Conservation (phyloP, 495 filamentous ascomycete genomes). For the Beverwykella pulmonaria region DNA sequence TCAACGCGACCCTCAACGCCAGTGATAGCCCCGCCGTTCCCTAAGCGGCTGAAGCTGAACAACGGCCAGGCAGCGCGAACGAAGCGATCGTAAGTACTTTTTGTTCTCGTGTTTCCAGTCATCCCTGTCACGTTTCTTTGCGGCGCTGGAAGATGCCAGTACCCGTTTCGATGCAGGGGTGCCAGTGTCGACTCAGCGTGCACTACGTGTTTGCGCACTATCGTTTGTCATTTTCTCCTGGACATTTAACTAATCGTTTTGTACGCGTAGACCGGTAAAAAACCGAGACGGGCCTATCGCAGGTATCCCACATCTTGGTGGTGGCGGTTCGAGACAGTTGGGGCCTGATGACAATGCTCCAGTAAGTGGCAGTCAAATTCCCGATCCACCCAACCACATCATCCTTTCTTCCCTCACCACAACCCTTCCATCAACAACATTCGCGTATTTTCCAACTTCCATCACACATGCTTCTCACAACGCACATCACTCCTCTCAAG, state of each 20-base stretch:
- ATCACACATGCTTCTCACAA: conserved; percentile 37
- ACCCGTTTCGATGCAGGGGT: conserved; percentile 18
- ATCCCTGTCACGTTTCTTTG: conserved; percentile 14
- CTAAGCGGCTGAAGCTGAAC: conserved; percentile 31
- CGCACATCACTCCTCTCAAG: conserved; percentile 3
- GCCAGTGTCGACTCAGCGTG: conserved; percentile 16
- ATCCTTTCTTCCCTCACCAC: conserved; percentile 29
- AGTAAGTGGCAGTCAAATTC: conserved; percentile 38
- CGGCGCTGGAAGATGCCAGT: conserved; percentile 1
- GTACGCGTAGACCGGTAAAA: conserved; percentile 33
- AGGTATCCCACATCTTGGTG: conserved; percentile 28
- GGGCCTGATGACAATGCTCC: conserved; percentile 40
- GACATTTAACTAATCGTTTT: conserved; percentile 31
- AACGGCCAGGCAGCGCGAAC: conserved; percentile 33
- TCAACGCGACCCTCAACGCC: conserved; percentile 33
- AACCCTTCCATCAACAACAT: conserved; percentile 27
- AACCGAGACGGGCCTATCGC: conserved; percentile 38
- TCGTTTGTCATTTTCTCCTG: conserved; percentile 3
- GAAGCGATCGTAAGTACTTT: conserved; percentile 38
- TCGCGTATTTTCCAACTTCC: conserved; percentile 7
- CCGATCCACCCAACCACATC: conserved; percentile 34
- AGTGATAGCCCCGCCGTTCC: conserved; percentile 10
- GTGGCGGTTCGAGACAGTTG: conserved; percentile 32
- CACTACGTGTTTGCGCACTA: conserved; percentile 25
- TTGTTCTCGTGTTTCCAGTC: conserved; percentile 12